Conservation (phyloP, 257 asterid genomes). For the Striga asiatica region DNA sequence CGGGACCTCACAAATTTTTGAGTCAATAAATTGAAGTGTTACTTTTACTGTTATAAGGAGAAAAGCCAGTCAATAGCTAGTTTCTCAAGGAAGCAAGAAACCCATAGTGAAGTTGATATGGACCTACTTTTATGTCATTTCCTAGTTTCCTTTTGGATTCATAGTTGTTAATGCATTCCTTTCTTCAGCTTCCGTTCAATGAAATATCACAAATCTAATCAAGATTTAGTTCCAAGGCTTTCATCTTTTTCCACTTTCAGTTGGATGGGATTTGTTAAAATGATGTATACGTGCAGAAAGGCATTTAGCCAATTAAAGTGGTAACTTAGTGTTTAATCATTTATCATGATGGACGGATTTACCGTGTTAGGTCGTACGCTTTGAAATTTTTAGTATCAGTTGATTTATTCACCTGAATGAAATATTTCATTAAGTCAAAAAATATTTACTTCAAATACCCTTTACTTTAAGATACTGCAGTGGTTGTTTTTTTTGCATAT, state of each 20-base stretch:
- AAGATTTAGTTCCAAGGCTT: not conserved
- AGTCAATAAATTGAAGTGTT: not conserved
- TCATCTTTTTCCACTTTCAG: not conserved
- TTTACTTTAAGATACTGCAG: not conserved
- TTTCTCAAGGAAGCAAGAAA: not conserved
- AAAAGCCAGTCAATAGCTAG: not conserved
- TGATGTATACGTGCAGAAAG: not conserved
- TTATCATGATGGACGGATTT: not conserved
- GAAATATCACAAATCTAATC: not conserved
- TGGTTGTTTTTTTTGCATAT: conserved; percentile 1
- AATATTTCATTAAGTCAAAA: not conserved
- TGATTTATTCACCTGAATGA: conserved; percentile 7
- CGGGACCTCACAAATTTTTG: not conserved
- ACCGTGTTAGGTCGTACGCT: not conserved
- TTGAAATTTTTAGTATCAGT: not conserved
- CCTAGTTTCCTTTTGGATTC: conserved; percentile 2
- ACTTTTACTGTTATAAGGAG: not conserved
- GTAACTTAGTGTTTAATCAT: not conserved
- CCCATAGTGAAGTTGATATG: conserved; percentile 2
- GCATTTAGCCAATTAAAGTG: not conserved
- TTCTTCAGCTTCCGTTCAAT: not conserved
- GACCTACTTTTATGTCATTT: not conserved
- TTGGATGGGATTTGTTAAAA: not conserved
- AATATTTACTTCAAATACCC: too few relatives aligned
- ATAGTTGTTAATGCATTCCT: conserved; percentile 7